Evolutionary conservation across 1,139 yeast genomes (phyloP), one percentile per base, ranked within the genome.

Genomic region (Yamadazyma dushanensis): DNA sequence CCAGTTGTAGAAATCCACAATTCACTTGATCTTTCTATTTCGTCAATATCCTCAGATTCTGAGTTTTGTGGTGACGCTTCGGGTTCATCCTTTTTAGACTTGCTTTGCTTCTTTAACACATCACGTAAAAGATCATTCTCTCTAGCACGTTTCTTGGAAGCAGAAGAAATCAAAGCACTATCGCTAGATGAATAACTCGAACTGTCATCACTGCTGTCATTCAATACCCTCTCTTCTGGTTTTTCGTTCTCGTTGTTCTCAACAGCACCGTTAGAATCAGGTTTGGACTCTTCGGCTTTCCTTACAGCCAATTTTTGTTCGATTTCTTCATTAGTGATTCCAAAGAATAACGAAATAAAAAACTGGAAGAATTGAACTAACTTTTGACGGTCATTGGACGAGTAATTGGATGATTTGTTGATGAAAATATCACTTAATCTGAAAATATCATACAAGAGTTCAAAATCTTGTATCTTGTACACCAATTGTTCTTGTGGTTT

Each of bases 401-500:
- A 88, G 57, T 87, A 90, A 17, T 83, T 76, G 9, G 88, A 78
- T 16, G 80, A 76, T 46, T 79, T 78, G 49, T 74, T 76, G 46
- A 92, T 71, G 55, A 80, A 89, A n/a, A 78, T 78, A 41, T 78
- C 76, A 8, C 86, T 76, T 45, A 92, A 71, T 41, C 76, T 75
- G 39, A 85, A 59, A 34, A 90, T 77, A 60, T 94, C 98, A 57
- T 72, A 73, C 32, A 94, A 65, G 15, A 92, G 78, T 10, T 76
- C 83, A 37, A 66, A 60, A 53, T 92, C 96, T 8, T 66, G 62
- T 50, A 90, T 80, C 25, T 63, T 63, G 54, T 80, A 89, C 40
- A 75, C 75, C 44, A 92, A 71, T 59, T 92, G 97, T 40, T 84
- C 83, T 55, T 83, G 83, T 8, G 95, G 86, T 48, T 78, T 83